Evolutionary conservation across 768 basidiomycete species (phyloP), one percentile per base, ranked within the genome.

Genomic region (Rhodotorula kratochvilovae): DNA sequence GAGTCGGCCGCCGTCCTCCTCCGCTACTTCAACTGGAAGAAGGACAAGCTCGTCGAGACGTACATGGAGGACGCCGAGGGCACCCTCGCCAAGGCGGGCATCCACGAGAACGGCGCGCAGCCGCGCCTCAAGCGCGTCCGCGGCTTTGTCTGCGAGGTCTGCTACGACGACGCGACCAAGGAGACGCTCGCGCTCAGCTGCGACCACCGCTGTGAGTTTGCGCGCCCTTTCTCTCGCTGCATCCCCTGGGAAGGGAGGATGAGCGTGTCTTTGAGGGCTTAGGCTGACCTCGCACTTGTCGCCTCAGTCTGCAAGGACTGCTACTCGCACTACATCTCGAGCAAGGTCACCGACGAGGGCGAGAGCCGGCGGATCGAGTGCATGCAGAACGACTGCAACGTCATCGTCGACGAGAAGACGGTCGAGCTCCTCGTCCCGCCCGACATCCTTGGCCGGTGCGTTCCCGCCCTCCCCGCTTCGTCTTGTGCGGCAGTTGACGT

Each of bases 11-110:
- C 87, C 5, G 82, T 93, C 42, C 84, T 99, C 12, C 83, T 99
- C 68, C 87, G 93, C 39, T 83, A 90, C 81, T 86, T 89, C 84
- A 83, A 85, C 66, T 99, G 96, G 96, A 98, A 98, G 84, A 91
- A 91, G 79, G 96, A 99, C 80, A 88, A 89, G 66, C 85, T 99
- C 31, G 91, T 92, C 76, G 95, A 98, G 74, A 54, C 67, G 23
- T 98, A 91, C 82, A 96, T 96, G 92, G 95, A 97, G 77, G 90
- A 92, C 70, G 86, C 91, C 1, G 83, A 87, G 29, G 81, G 82
- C 15, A 85, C 93, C 25, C 86, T 88, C 39, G 84, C 86, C 36
- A 85, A 86, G 13, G 92, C 94, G 1, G 96, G 95, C 7, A 84
- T 90, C 66, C 75, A 77, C 78, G 78, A 78, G 78, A 74, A 58